Base-by-base conservation (phyloP, 2,329 filamentous ascomycete genomes). In the Penicillium occitanis region DNA sequence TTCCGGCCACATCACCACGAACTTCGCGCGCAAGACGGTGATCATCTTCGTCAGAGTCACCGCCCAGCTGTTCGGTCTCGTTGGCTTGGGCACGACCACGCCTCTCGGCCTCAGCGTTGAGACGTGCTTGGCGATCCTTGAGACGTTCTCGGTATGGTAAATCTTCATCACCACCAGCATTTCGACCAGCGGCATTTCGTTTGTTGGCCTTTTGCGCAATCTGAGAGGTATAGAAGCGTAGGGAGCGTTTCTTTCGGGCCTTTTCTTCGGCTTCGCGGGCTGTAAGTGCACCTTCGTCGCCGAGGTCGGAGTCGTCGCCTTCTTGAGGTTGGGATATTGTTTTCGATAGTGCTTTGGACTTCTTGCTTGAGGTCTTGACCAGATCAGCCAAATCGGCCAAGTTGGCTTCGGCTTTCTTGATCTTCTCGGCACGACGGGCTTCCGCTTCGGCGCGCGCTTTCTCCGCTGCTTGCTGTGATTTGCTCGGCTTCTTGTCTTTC, bases 201-300 rank as follows among this genome's bases (percentile, higher is more conserved):
- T 92, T 93, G 81, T 92, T 96, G 65, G 92, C 88, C 80, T 97
- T 98, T 77, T 98, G 94, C 33, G 91, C 90, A 70, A 99, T 95
- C 77, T 99, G 95, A 2, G 93, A 97, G 2, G 96, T 98, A 85
- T 99, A 99, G 84, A 99, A 99, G 69, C 93, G 91, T 66, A 99
- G 86, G 69, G 88, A 92, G 84, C 96, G 97, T 84, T 95, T 97
- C 78, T 91, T 91, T 67, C 88, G 87, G 0, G 90, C 91, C 80
- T 99, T 99, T 73, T 96, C 92, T 50, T 91, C 91, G 0, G 92
- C 90, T 68, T 94, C 88, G 68, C 88, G 86, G 11, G 89, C 88
- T 63, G 93, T 92, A 66, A 98, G 86, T 3, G 84, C 81, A 17
- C 91, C 90, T 76, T 97, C 93, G 73, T 99, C 95, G 71, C 94